Evolutionary conservation across 129 eudicot species (phyloP), one percentile per base, ranked within the genome.

Genomic region (Lonicera japonica): DNA sequence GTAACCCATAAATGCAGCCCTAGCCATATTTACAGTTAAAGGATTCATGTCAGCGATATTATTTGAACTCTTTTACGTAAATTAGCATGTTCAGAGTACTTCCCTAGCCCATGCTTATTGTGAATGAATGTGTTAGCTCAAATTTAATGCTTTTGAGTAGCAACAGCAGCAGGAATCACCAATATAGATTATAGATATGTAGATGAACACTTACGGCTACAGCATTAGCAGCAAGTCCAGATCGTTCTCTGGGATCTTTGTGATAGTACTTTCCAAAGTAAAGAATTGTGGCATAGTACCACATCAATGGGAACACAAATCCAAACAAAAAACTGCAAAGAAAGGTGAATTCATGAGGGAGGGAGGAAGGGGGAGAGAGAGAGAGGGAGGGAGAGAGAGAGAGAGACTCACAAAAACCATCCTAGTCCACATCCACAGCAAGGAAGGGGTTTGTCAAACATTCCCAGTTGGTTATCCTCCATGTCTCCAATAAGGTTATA

Each of bases 371-470:
- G 21, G 5, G 20, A 40, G 21, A 40, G n/a, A 40, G 63, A 58
- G 36, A 29, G 36, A 1, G 6, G 6, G 36, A 29, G 6, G 36
- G 6, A 29, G 36, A 29, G 13, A 3, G 16, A 57, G 11, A 54
- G 36, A 20, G 22, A 25, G 40, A 58, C 94, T 74, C 66, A 88
- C 94, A 81, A 88, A 61, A 80, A 88, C 96, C 96, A 88, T 72
- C 96, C 96, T 21, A 84, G 68, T 63, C 96, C 96, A 70, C 86
- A 88, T 23, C 94, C 96, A 75, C 76, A 88, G 83, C 87, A 88
- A 53, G 94, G 94, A 59, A 85, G 84, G 54, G 87, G 90, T 72
- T 80, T 73, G 72, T 88, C 96, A 46, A 77, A 80, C 9, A 71
- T 29, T 25, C 94, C 87, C 25, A 73, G 73, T 66, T 65, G 87